Evolutionary conservation across 2,329 filamentous ascomycete species (phyloP), one percentile per base, ranked within the genome.

Genomic region (Trichoderma pleuroti): DNA sequence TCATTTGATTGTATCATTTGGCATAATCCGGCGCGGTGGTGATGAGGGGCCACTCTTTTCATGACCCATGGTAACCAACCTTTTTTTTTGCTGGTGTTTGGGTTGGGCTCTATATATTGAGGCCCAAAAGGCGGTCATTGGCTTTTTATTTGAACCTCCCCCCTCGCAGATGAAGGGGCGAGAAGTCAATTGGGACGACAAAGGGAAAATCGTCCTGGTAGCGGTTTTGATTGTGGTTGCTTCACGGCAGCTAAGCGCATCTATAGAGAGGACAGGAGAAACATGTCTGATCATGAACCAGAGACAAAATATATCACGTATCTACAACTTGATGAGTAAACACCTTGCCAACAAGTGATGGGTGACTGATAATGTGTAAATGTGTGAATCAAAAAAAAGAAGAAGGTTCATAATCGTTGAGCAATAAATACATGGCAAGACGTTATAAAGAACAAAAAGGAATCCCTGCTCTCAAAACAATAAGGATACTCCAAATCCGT

Each of bases 1-100:
- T 68, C 56, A 52, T 61, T 54, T 52, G 46, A 72, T 70, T 74
- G 72, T 75, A 75, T 76, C 71, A 76, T 76, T 68, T 75, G 74
- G 76, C 78, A 78, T 76, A 74, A 68, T 75, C 68, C 72, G 77
- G 77, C 77, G 77, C 76, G 75, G 73, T 69, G 64, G 49, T 57
- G 54, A 76, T 74, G 56, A 65, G 49, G 60, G 49, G 26, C n/a
- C n/a, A 36, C 30, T 57, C 36, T 71, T 11, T 49, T 71, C 56
- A 36, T 34, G 21, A 42, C 32, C 32, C 34, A 68, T 60, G 56
- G 65, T 68, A 39, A 56, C 54, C 34, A 26, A 68, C 21, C 36
- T 42, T 42, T 10, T 42, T 39, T 4, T 34, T n/a, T 57, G n/a
- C 36, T 52, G 46, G 57, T 61, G 56, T 62, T 70, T 60, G 36